These are phyloP conservation scores for Moricandia moricandioides DNA, from an alignment of 345 rosid species.

Conservation along the genomic window DNA sequence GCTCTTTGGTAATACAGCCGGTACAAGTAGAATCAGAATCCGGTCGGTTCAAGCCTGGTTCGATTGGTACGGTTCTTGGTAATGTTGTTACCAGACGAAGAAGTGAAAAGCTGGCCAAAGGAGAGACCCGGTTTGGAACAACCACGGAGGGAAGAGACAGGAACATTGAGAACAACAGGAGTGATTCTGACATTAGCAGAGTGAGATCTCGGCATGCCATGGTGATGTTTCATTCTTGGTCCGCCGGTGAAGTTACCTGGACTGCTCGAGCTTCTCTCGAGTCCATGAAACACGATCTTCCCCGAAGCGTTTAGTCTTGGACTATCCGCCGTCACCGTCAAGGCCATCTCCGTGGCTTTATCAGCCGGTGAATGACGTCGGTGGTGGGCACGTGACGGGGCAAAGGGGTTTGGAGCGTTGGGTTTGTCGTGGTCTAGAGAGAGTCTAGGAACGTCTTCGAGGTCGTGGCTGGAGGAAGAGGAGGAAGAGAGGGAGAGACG, in stretches of 20 bases:
- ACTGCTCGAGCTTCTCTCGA: conserved; percentile 95
- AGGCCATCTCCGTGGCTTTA: conserved; percentile 42
- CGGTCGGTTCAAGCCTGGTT: no score
- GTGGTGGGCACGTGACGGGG: conserved; percentile 41
- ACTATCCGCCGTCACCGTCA: conserved; percentile 82
- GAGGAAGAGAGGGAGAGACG: conserved; percentile 90
- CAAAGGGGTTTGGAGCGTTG: conserved; percentile 60
- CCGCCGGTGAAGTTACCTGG: conserved; percentile 97
- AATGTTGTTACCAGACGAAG: conserved; percentile 32
- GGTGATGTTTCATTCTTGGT: conserved; percentile 58
- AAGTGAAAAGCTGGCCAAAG: conserved; percentile 54
- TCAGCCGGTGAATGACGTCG: conserved; percentile 41
- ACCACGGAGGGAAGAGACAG: conserved; percentile 59
- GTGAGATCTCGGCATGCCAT: conserved; percentile 89
- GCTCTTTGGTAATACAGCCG: no score
- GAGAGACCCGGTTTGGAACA: conserved; percentile 53
- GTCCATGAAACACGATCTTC: conserved; percentile 81
- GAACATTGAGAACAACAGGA: conserved; percentile 76
- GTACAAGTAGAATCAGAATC: conserved; percentile 7
- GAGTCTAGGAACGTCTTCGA: conserved; percentile 73
- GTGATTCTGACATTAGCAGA: conserved; percentile 73
- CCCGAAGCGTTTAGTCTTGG: conserved; percentile 95
- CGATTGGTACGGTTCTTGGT: conserved; percentile 38
- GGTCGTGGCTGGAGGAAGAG: conserved; percentile 85
- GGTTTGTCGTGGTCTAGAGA: conserved; percentile 84